phyloP scores from a whole-genome alignment of 2,329 filamentous ascomycete species.

The Colletotrichum sp. region DNA sequence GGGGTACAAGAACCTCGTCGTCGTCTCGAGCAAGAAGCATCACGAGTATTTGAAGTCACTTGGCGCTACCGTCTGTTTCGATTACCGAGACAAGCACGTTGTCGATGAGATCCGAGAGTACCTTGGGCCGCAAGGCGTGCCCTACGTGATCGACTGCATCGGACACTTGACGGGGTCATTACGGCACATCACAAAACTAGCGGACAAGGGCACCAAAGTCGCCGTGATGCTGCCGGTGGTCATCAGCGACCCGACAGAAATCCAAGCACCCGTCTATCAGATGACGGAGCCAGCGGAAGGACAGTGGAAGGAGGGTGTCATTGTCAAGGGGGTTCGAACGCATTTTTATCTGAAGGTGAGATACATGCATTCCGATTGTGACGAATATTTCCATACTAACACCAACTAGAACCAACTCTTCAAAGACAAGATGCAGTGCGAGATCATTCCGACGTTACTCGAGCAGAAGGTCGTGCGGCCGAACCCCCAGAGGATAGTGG shows the following conservation, averaged over 20 bases:
- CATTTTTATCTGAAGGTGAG: constrained; percentile 56
- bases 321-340: constrained; percentile 58
- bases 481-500: constrained; percentile 44
- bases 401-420: constrained; percentile 55
- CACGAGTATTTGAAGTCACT: constrained; percentile 46
- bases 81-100: constrained; percentile 45
- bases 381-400: background rate
- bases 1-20: constrained; percentile 56
- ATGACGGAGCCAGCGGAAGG: constrained; percentile 51
- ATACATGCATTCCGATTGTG: background rate
- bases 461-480: constrained; percentile 42
- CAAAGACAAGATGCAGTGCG: constrained; percentile 57
- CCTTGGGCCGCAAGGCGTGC: constrained; percentile 32
- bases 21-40: constrained; percentile 49
- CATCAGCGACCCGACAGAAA: constrained; percentile 52
- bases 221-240: constrained; percentile 67
- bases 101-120: constrained; percentile 37
- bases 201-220: constrained; percentile 52
- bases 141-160: constrained; percentile 61
- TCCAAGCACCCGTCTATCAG: constrained; percentile 53
- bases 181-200: constrained; percentile 54
- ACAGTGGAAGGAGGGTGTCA: constrained; percentile 58
- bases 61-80: constrained; percentile 51
- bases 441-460: constrained; percentile 57
- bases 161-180: constrained; percentile 52